phyloP scores from a whole-genome alignment of 1,284 basidiomycete species.

The Boletus smithii region DNA sequence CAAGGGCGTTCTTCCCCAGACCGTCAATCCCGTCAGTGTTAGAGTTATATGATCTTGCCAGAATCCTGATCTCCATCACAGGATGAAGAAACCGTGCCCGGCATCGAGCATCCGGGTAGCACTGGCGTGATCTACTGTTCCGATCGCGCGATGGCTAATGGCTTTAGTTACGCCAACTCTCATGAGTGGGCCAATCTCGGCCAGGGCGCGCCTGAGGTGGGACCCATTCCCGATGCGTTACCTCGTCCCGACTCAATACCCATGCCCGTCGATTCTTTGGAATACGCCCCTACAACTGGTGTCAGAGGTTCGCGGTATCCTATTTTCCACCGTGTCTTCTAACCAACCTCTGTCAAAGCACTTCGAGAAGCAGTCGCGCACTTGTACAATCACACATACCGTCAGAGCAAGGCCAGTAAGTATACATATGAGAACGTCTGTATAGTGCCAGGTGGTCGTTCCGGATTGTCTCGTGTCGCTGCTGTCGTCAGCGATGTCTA shows the following conservation, averaged over 20 bases:
- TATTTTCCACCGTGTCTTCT: background rate
- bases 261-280: constrained; percentile 72
- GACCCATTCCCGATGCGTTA: constrained; percentile 74
- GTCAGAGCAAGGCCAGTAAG: constrained; percentile 73
- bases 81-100: constrained; percentile 82
- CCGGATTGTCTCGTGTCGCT: constrained; percentile 87
- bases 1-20: constrained; percentile 61
- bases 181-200: constrained; percentile 83
- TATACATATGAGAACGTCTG: constrained; percentile 91
- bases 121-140: constrained; percentile 87
- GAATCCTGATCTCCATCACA: constrained; percentile 25
- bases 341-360: constrained; percentile 15
- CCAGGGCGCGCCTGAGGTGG: constrained; percentile 90
- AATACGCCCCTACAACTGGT: constrained; percentile 92
- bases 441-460: constrained; percentile 87
- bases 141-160: constrained; percentile 85
- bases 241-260: constrained; percentile 62
- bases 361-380: constrained; percentile 77
- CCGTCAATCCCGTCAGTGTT: constrained; percentile 58
- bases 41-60: background rate
- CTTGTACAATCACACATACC: constrained; percentile 86
- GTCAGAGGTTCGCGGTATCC: constrained; percentile 60
- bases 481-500: constrained; percentile 87
- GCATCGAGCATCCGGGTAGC: constrained; percentile 74
- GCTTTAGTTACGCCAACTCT: constrained; percentile 73